Evolutionary conservation across 768 basidiomycete genomes (phyloP), one percentile per base, ranked within the genome.

Genomic region (Boletus patriciae): DNA sequence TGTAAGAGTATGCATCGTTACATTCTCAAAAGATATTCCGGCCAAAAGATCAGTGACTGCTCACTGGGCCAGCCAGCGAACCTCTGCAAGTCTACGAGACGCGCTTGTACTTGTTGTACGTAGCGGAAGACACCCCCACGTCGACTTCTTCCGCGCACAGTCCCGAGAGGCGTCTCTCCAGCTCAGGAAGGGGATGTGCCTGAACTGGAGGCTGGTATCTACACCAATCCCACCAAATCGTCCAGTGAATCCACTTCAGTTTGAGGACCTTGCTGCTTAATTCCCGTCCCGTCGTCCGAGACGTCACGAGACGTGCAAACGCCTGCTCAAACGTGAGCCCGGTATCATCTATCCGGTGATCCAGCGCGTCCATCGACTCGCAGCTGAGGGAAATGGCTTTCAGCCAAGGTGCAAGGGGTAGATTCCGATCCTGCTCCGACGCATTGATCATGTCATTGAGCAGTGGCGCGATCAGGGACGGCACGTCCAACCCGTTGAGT

Each of bases 91-190:
- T 25, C 55, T 57, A 70, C 2, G 69, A 70, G 10, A 70, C 69
- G 10, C 69, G 69, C 52, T 70, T 70, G 62, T 70, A 70, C 59
- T 65, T 70, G 60, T 70, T 70, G 51, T 70, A 70, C 7, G 67
- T 61, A 0, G 67, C 69, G 3, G 63, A 48, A 25, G 69, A 71
- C 40, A 71, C 69, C 2, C 69, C 69, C 16, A 70, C 67, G n/a
- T 70, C 69, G 3, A 70, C 67, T 6, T 71, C 59, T 2, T 50
- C 59, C 7, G 60, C 62, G 34, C 70, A 71, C 38, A 71, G 10
- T 40, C 19, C 55, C 42, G 29, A 52, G 10, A 70, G 62, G 2
- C 63, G 69, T 19, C 21, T 46, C 60, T 70, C 69, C 55, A 70
- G 57, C 37, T 67, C 62, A 5, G 63, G 63, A n/a, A 56, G 18